Conservation (phyloP, 176 grass and related monocot genomes). For the Oryza coarctata region DNA sequence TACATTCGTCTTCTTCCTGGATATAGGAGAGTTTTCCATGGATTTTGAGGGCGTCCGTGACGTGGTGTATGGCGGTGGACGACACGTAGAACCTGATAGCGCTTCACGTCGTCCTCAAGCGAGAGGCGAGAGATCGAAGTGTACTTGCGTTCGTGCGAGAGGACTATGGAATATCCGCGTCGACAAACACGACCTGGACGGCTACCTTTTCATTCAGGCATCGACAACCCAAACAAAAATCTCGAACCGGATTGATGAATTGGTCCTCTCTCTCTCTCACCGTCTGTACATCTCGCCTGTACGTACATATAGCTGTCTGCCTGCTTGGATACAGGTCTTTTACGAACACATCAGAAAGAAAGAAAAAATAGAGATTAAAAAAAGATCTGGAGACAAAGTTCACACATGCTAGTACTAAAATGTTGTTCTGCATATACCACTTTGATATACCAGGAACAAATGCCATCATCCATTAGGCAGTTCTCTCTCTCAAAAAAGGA, state of each 20-base stretch:
- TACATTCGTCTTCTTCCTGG: too few species aligned
- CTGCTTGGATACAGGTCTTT: background rate
- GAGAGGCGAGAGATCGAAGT: too few species aligned
- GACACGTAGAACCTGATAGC: too few species aligned
- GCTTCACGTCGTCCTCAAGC: background rate
- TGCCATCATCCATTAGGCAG: background rate
- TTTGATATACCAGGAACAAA: slow-evolving; percentile 51
- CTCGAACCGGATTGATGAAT: background rate
- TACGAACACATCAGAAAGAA: background rate
- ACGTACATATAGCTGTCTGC: background rate
- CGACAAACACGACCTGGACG: background rate
- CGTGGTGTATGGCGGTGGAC: too few species aligned
- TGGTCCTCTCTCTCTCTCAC: too few species aligned
- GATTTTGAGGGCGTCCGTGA: background rate
- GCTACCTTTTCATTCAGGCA: background rate
- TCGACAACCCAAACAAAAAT: background rate
- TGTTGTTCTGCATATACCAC: slow-evolving; percentile 42
- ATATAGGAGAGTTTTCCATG: too few species aligned
- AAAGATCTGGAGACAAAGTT: background rate
- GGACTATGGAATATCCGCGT: background rate
- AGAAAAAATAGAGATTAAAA: background rate
- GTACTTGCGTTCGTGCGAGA: background rate
- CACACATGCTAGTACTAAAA: background rate
- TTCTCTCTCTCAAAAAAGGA: slow-evolving; percentile 5
- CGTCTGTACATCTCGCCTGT: background rate